These are phyloP conservation scores for Scheffersomyces cryptocercus DNA, from an alignment of 1,139 yeast species.

Conservation along the genomic window DNA sequence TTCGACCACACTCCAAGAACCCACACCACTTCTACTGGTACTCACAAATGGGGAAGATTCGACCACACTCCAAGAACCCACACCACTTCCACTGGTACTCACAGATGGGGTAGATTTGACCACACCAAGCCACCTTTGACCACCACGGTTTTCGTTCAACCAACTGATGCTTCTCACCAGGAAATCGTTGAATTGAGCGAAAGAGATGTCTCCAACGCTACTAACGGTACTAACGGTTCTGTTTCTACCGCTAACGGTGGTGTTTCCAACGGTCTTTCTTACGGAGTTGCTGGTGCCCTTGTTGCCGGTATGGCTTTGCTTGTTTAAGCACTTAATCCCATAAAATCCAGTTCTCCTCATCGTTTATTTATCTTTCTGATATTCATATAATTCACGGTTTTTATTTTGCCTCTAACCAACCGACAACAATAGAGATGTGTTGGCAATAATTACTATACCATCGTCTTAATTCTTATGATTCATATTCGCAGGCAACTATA, in stretches of 20 bases:
- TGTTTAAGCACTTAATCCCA: conserved; percentile 8
- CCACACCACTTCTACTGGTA: conserved; percentile 35
- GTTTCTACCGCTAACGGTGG: conserved; percentile 21
- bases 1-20: conserved; percentile 43
- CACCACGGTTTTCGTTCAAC: conserved; percentile 21
- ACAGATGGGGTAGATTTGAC: conserved; percentile 44
- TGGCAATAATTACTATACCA: neutral
- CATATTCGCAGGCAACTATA: too few relatives aligned
- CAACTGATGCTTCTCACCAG: conserved; percentile 12
- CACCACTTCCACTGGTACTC: conserved; percentile 40
- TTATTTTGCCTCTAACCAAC: neutral
- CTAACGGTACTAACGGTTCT: conserved; percentile 13
- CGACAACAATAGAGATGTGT: neutral
- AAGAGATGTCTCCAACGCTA: conserved; percentile 11
- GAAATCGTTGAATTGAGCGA: conserved; percentile 3
- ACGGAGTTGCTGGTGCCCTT: conserved; percentile 37
- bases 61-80: conserved; percentile 39
- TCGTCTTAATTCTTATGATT: neutral
- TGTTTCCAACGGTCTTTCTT: conserved; percentile 19
- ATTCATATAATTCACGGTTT: neutral
- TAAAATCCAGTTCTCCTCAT: neutral
- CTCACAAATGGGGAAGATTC: conserved; percentile 50
- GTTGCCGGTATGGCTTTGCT: conserved; percentile 36
- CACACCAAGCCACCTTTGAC: conserved; percentile 28
- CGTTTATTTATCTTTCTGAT: neutral